phyloP scores from a whole-genome alignment of 257 asterid genomes.

The Osmanthus fragrans region DNA sequence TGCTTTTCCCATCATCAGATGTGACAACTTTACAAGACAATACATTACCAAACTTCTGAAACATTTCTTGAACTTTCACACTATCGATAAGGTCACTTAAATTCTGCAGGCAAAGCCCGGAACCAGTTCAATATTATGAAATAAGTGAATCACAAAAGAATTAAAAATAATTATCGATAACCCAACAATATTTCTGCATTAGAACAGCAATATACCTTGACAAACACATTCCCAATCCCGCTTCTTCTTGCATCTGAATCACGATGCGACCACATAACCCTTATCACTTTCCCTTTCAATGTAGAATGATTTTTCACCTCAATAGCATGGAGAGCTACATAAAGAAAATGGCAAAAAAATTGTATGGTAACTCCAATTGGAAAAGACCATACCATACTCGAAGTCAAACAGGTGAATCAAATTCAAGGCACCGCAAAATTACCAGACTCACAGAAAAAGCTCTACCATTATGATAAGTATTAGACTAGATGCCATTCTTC shows the following conservation, averaged over 20 bases:
- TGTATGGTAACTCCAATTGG: neutral
- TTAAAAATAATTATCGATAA: conserved; percentile 1
- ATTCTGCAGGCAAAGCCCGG: conserved; percentile 35
- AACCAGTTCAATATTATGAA: neutral
- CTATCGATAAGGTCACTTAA: conserved; percentile 42
- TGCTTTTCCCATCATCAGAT: conserved; percentile 58
- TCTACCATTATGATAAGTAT: neutral
- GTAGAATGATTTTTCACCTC: conserved; percentile 46
- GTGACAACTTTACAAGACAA: conserved; percentile 53
- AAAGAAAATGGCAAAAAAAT: conserved; percentile 4
- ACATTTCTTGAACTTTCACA: conserved; percentile 51
- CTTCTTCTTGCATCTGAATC: conserved; percentile 54
- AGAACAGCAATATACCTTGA: conserved; percentile 38
- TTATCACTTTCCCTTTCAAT: conserved; percentile 43
- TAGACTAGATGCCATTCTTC: neutral
- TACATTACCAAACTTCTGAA: conserved; percentile 52
- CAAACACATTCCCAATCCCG: conserved; percentile 57
- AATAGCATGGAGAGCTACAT: conserved; percentile 41
- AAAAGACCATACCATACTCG: neutral
- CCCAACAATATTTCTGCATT: neutral
- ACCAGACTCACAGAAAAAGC: neutral
- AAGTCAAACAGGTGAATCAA: neutral
- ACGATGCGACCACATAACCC: conserved; percentile 60
- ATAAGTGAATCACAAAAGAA: conserved; percentile 8
- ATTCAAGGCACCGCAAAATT: neutral